These are phyloP conservation scores for Quercus bicolor DNA, from an alignment of 306 rosid species.

Conservation along the genomic window DNA sequence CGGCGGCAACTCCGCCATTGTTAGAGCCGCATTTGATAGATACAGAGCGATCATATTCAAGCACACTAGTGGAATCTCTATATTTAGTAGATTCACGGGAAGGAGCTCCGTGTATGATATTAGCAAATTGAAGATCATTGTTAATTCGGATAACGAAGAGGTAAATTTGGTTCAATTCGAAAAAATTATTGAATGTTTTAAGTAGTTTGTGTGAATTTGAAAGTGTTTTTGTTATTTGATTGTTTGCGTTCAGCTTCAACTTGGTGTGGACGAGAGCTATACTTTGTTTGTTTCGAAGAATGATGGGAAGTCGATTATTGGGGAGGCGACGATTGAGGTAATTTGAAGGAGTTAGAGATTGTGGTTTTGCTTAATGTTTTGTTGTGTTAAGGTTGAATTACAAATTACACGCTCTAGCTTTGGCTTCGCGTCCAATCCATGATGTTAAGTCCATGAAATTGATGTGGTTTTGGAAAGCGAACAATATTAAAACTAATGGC, in stretches of 20 bases:
- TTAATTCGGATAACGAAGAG: slow-evolving; percentile 53
- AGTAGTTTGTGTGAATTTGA: slow-evolving; percentile 7
- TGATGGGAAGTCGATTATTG: slow-evolving; percentile 43
- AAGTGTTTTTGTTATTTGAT: not conserved
- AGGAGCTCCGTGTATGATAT: slow-evolving; percentile 36
- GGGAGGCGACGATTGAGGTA: slow-evolving; percentile 71
- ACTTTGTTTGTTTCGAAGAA: slow-evolving; percentile 50
- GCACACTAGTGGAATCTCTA: slow-evolving; percentile 32
- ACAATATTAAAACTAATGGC: no score
- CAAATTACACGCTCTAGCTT: no score
- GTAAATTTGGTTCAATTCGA: slow-evolving; percentile 23
- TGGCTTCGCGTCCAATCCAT: no score
- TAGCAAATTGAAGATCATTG: slow-evolving; percentile 44
- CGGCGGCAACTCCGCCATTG: slow-evolving; percentile 45
- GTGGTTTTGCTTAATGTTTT: not conserved
- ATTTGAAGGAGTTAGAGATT: slow-evolving; percentile 8
- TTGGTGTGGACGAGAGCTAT: slow-evolving; percentile 94
- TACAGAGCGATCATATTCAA: slow-evolving; percentile 64
- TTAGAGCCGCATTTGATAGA: slow-evolving; percentile 66
- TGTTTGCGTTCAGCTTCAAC: slow-evolving; percentile 62
- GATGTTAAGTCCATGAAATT: no score
- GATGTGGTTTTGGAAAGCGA: not conserved
- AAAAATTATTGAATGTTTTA: not conserved
- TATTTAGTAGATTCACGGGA: slow-evolving; percentile 36
- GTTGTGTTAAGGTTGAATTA: no score